Evolutionary conservation across 106 monocot species (phyloP), one percentile per base, ranked within the genome.

Genomic region (Dendrobium catenatum): DNA sequence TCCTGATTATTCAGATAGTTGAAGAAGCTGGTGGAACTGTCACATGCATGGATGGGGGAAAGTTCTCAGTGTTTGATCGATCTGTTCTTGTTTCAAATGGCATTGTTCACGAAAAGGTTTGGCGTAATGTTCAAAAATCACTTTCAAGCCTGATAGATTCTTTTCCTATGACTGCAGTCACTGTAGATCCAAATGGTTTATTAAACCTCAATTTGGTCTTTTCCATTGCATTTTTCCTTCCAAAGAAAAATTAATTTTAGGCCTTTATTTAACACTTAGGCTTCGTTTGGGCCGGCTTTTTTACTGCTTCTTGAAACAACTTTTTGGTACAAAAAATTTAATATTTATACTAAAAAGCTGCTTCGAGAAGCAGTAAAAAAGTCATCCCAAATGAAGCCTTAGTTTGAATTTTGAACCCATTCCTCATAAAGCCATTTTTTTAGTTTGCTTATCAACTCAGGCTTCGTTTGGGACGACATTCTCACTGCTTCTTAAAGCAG

Each of bases 1-100:
- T 40, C 61, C n/a, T 81, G 13, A 11, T 77, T 40, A 49, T 79
- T 26, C 87, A 95, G 95, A 93, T 99, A 73, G 95, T 91, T 78
- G 99, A 99, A 88, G 99, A 99, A 89, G 99, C 99, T 77, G 99
- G 99, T 77, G 99, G 99, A 18, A 78, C 80, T 22, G 99, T 99
- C 42, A 90, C 93, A 42, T 73, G 99, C 68, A 95, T 99, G 99
- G 95, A 99, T 86, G 95, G 99, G 67, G 95, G 91, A 76, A 80
- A 83, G 27, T 95, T 95, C 75, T 85, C 95, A 9, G 99, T 99
- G 10, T 99, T 99, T 85, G 99, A 99, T 88, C 88, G 95, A 68
- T 99, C 99, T 51, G 93, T 93, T 68, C 72, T 99, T 55, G 99
- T 99, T 42, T 99, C 99, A 41, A 99, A 99, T 80, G 95, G 95